Evolutionary conservation across 176 grass and related monocot species (phyloP), one percentile per base, ranked within the genome.

Genomic region (Avena sativa): DNA sequence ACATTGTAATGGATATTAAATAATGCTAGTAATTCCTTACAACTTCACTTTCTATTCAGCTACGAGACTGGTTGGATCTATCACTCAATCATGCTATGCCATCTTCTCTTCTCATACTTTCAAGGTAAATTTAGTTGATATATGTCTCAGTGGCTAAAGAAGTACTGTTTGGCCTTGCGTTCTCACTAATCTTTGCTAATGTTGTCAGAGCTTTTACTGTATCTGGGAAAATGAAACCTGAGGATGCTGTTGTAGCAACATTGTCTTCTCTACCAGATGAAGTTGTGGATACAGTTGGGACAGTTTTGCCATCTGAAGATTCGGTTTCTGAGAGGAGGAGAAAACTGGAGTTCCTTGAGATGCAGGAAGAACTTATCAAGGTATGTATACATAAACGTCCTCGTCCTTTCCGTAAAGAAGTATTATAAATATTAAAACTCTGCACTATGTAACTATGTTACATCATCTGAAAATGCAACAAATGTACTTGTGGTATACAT

Each of bases 301-400:
- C 94, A 78, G 97, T 81, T 80, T 91, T 99, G 82, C 97, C 92
- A 82, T 99, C 97, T 51, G 94, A 96, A 93, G 97, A 99, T 93
- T 93, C 94, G 76, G 94, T 99, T 83, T 96, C 94, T 84, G 94
- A 96, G 87, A 99, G 97, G 89, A 96, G 85, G 76, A 94, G 87
- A 79, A 94, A 93, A 83, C 90, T 96, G 72, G 94, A 96, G 81
- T 99, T 99, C 94, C 94, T 99, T 49, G 92, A 96, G 89, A 96
- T 99, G 97, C 97, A 99, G 88, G 97, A 99, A 94, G 97, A 99
- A 90, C 97, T 99, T 88, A 99, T 99, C 86, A 97, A 99, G 94
- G 97, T 96, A 83, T 56, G 74, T 77, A 77, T 30, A 77, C 26
- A 36, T 55, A 92, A 81, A 88, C 91, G 69, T 66, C 12, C 63